Base-by-base conservation (phyloP, 177 flowering plant species). In the Telopea speciosissima region DNA sequence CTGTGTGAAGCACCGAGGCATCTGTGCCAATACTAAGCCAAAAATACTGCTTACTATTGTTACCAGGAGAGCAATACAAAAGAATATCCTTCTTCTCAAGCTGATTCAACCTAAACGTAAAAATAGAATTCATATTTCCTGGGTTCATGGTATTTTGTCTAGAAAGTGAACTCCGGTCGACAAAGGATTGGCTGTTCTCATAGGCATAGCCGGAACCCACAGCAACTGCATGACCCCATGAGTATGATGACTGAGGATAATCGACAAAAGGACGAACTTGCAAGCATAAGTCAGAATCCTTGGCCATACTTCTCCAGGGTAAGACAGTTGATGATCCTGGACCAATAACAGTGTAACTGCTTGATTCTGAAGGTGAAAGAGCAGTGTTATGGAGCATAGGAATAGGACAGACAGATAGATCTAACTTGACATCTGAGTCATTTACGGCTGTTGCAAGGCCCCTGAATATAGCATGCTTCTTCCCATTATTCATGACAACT, bases 1-100 rank as follows among this genome's bases (percentile, higher is more conserved):
- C 98, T 22, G 98, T 91, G n/a, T 88, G 91, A 76, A 91, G 96
- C 79, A 87, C 85, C 58, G 96, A 86, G 45, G 98, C 99, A 88
- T 96, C 99, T 64, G 90, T 76, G 22, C 97, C 88, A 36, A 85
- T 66, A 70, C 97, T 89, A 64, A 96, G 86, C 99, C 99, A 93
- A 78, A 88, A 80, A 36, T 33, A 16, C 14, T 79, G 83, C 70
- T 81, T 83, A 74, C 76, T 84, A 67, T 75, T 83, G 68, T 63
- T 42, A 70, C 73, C 75, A 45, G 88, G 81, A 58, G n/a, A 70
- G 72, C 91, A 91, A 74, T 74, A 81, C 63, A 90, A 73, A 70
- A 96, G 87, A 66, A 87, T 65, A 82, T 96, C 99, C 76, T 87
- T 90, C 83, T 96, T 96, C 89, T 93, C 95, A 67, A 96, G 91